A percentile compares a stretch with the other conserved stretches of the same genome.
These are phyloP conservation scores for Mollisia scopiformis DNA, from an alignment of 2,329 filamentous ascomycete genomes.

Conservation along the genomic window DNA sequence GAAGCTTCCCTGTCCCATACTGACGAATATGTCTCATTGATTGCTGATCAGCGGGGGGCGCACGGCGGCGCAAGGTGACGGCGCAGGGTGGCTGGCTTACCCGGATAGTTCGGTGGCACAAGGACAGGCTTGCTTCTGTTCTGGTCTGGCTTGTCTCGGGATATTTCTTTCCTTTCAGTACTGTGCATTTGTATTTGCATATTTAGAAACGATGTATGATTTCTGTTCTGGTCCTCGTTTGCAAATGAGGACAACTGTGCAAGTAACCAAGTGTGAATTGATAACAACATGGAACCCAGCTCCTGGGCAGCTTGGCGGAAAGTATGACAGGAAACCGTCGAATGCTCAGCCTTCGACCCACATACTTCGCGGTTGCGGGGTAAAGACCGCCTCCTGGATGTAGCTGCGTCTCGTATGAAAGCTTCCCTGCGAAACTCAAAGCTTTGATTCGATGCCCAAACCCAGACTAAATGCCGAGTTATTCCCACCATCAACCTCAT, in stretches of 20 bases:
- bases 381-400: constrained; percentile 9
- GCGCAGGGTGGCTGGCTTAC: neutral
- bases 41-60: constrained; percentile 18
- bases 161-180: neutral
- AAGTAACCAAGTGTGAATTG: too few species aligned
- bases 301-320: too few species aligned
- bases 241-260: too few species aligned
- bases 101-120: constrained; percentile 17
- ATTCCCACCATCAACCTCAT: constrained; percentile 17
- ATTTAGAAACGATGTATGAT: neutral
- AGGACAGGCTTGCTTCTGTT: neutral
- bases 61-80: neutral
- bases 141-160: neutral
- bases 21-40: constrained; percentile 2
- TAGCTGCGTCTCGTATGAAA: constrained; percentile 4
- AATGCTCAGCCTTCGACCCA: neutral
- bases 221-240: too few species aligned
- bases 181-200: neutral
- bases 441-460: constrained; percentile 16
- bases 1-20: neutral
- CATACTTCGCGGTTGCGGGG: constrained; percentile 16
- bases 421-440: constrained; percentile 2
- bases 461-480: constrained; percentile 17
- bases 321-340: neutral
- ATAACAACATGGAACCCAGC: too few species aligned